These are phyloP conservation scores for Alternaria atra DNA, from an alignment of 2,329 filamentous ascomycete species.

Conservation along the genomic window DNA sequence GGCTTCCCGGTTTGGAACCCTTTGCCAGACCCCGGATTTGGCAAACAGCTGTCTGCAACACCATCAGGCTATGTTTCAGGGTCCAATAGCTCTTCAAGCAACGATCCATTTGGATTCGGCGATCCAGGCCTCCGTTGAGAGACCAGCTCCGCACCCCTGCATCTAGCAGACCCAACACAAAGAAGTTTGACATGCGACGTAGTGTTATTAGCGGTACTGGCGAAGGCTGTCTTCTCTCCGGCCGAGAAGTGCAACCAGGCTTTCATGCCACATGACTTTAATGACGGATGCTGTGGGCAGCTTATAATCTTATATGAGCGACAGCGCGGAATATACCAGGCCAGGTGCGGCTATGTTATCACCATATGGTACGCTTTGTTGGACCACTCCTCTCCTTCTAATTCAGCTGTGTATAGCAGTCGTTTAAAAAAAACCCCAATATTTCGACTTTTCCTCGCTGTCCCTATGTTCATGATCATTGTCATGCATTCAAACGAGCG, in stretches of 20 bases:
- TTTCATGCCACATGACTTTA: conserved; percentile 8
- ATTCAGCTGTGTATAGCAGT: conserved; percentile 10
- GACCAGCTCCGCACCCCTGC: not conserved
- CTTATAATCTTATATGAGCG: conserved; percentile 19
- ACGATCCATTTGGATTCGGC: conserved; percentile 47
- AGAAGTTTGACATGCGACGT: not conserved
- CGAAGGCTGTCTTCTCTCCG: not conserved
- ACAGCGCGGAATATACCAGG: conserved; percentile 22
- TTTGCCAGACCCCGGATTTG: conserved; percentile 25
- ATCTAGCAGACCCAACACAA: not conserved
- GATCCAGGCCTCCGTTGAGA: conserved; percentile 46
- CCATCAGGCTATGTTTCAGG: conserved; percentile 48
- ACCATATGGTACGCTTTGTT: conserved; percentile 29
- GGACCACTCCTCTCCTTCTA: conserved; percentile 20
- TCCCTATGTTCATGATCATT: not conserved
- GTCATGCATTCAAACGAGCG: not conserved
- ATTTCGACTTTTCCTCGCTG: not conserved
- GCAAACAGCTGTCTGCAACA: conserved; percentile 36
- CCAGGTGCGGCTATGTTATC: conserved; percentile 21
- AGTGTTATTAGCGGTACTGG: not conserved
- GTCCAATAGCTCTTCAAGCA: conserved; percentile 43
- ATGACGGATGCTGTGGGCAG: conserved; percentile 13
- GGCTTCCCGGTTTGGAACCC: conserved; percentile 68
- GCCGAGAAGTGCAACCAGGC: not conserved
- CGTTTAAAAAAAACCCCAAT: conserved; percentile 6